phyloP scores from a whole-genome alignment of 2,329 filamentous ascomycete species.

The Aspergillus sp. region DNA sequence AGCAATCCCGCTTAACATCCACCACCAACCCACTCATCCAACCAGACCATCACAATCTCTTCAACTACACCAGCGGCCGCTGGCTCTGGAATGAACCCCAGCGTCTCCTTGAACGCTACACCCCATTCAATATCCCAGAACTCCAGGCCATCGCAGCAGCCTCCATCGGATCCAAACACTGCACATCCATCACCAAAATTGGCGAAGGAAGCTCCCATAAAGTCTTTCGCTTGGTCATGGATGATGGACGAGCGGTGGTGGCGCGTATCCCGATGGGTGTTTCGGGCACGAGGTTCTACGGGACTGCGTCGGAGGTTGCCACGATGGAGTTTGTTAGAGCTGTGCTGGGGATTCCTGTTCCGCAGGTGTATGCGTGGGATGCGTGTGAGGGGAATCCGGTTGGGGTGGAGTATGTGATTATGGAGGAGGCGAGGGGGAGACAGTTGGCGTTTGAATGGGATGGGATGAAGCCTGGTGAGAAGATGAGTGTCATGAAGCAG shows the following conservation, averaged over 20 bases:
- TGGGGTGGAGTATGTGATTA: slow-evolving; percentile 33
- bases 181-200: slow-evolving; percentile 28
- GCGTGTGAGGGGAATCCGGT: slow-evolving; percentile 25
- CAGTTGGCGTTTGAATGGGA: not conserved
- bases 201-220: slow-evolving; percentile 20
- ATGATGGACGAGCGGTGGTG: slow-evolving; percentile 10
- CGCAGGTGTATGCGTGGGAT: slow-evolving; percentile 26
- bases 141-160: slow-evolving; percentile 25
- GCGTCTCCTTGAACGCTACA: slow-evolving; percentile 22
- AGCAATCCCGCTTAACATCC: too few species aligned
- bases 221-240: slow-evolving; percentile 24
- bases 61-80: slow-evolving; percentile 20
- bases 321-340: slow-evolving; percentile 30
- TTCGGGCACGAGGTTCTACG: slow-evolving; percentile 10
- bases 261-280: slow-evolving; percentile 14
- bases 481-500: not conserved
- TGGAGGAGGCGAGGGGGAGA: slow-evolving; percentile 20
- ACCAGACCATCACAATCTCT: slow-evolving; percentile 1
- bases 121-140: slow-evolving; percentile 28
- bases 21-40: too few species aligned
- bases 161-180: slow-evolving; percentile 21
- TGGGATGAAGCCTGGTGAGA: not conserved
- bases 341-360: slow-evolving; percentile 25
- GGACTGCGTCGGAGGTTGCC: slow-evolving; percentile 31
- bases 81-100: slow-evolving; percentile 27